Base-by-base conservation (phyloP, 2,329 filamentous ascomycete genomes). In the Trichophyton benhamiae region DNA sequence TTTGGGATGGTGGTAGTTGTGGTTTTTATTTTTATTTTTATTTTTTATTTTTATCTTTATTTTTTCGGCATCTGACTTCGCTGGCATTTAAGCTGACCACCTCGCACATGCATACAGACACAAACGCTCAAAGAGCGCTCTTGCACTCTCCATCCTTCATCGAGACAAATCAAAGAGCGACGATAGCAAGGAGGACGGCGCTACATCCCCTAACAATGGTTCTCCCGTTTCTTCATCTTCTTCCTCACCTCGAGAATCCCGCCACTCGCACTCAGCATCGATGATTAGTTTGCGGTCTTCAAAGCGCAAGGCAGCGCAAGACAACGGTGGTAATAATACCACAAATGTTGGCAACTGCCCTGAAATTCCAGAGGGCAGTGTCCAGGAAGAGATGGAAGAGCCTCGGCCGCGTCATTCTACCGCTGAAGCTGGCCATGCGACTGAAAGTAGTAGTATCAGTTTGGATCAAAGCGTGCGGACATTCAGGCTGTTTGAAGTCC, bases 401-500 rank as follows among this genome's bases (percentile, higher is more conserved):
- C 68, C 64, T 61, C 74, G 20, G 9, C 44, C 69, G 63, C 74
- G 68, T 69, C 69, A 68, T 62, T 72, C 67, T 63, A 72, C 63
- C 70, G 67, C 60, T 68, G 65, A 63, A 69, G 63, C 69, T 65
- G 67, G 70, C 63, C 67, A 72, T 68, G 38, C 42, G 7, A 69
- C 60, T 67, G 68, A 65, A 7, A 30, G 5, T 33, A 71, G 68
- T 64, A 71, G 68, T 64, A 73, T 77, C 64, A 85, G 84, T 25
- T 88, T 99, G 62, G 91, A 99, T 72, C 91, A 96, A 74, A 96
- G 92, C 0, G 90, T 99, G 60, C 85, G 88, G 71, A 91, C 95
- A 66, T 99, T 99, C 75, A 86, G 91, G 66, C 84, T 96, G 55
- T 96, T 97, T 71, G 94, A 97, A 76, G 88, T 91, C 48, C 79